Evolutionary conservation across 1,139 yeast species (phyloP).

Genomic region (Blastobotrys niveus): DNA sequence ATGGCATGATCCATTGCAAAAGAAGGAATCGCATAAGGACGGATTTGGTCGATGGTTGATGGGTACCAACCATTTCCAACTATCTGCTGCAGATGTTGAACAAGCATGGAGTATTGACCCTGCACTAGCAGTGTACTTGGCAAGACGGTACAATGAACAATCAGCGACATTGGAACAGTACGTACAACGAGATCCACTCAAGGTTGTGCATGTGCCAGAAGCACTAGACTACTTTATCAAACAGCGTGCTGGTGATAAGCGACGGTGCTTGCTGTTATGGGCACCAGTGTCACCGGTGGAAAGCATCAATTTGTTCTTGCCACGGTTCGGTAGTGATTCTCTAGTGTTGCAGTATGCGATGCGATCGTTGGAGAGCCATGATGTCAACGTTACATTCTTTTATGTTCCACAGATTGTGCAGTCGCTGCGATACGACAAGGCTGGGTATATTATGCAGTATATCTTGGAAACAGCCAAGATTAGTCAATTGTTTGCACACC

Average conservation of each 20-base stretch:
- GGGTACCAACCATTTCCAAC: slow-evolving; percentile 9
- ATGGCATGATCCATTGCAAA: slow-evolving; percentile 71
- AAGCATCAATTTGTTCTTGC: slow-evolving; percentile 77
- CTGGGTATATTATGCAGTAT: slow-evolving; percentile 83
- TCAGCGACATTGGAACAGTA: slow-evolving; percentile 45
- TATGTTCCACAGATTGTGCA: slow-evolving; percentile 98
- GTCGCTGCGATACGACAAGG: slow-evolving; percentile 69
- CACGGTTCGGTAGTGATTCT: slow-evolving; percentile 64
- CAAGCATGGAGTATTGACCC: slow-evolving; percentile 69
- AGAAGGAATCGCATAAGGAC: slow-evolving; percentile 34
- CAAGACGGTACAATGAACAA: slow-evolving; percentile 41
- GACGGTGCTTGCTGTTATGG: slow-evolving; percentile 58
- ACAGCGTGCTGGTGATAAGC: slow-evolving; percentile 13
- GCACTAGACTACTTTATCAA: slow-evolving; percentile 48
- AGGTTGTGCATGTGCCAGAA: slow-evolving; percentile 55
- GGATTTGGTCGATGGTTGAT: slow-evolving; percentile 19
- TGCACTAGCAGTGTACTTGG: slow-evolving; percentile 64
- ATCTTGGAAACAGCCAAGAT: slow-evolving; percentile 90
- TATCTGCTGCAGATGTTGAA: slow-evolving; percentile 29
- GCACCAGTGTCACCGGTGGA: slow-evolving; percentile 75
- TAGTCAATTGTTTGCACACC: slow-evolving; percentile 90
- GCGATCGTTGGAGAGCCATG: slow-evolving; percentile 84
- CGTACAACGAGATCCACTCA: slow-evolving; percentile 52
- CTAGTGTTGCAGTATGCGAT: slow-evolving; percentile 77
- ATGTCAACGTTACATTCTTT: slow-evolving; percentile 83